Base-by-base conservation (phyloP, 371 early-diverging fungal species). In the Lichtheimia ramosa region DNA sequence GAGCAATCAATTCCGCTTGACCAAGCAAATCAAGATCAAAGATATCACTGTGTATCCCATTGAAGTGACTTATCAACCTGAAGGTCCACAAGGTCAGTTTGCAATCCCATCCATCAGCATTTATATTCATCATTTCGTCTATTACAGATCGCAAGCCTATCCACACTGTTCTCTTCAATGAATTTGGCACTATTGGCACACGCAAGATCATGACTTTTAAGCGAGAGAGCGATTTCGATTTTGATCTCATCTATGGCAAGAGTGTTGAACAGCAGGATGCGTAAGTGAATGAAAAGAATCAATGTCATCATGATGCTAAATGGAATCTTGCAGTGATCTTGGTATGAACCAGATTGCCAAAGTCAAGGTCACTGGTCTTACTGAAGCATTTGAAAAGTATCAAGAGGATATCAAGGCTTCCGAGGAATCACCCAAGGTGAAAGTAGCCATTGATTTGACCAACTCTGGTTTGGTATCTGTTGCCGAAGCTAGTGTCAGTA, bases 121-220 rank as follows among this genome's bases (percentile, higher is more conserved):
- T 0, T 16, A 3, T 59, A 1, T 20, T 50, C 3, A 18, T 5
- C 16, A 18, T 16, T 15, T 40, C 51, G 20, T 14, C 34, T 8
- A 39, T 18, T 21, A 7, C n/a, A 60, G 60, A 39, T 12, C 53
- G 54, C 14, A 40, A 53, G 20, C 18, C 62, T 15, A 66, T 81
- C 27, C 62, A 71, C 15, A 87, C 88, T 1, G 68, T 76, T n/a
- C 70, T 92, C 24, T 92, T 85, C 67, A 68, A 68, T 48, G 84
- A 86, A 27, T 88, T 84, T 46, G 82, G 88, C 5, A 65, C 82
- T 0, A 74, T 94, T 48, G 92, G 90, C 5, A 82, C 88, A 3
- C 91, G 91, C 51, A 95, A 95, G 63, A 78, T 91, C 56, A 87
- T 97, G 83, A 87, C 82, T 57, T 91, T 94, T 67, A 89, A 90